Base-by-base conservation (phyloP, 768 basidiomycete genomes). In the Sarcomyxa edulis region DNA sequence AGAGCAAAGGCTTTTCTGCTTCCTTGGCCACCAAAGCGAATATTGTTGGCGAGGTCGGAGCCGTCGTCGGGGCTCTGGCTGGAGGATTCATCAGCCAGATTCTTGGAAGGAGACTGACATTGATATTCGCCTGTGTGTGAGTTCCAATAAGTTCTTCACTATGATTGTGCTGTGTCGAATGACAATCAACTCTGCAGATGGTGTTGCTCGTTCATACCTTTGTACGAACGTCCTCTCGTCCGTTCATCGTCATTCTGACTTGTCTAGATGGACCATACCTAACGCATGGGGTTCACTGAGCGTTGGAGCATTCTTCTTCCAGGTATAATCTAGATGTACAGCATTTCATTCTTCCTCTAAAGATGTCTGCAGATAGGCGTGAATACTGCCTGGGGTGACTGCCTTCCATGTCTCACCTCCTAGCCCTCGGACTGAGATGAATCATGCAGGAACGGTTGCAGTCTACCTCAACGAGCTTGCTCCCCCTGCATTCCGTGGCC, bases 401-500 rank as follows among this genome's bases (percentile, higher is more conserved):
- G 10, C 7, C n/a, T 11, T 11, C 25, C 20, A n/a, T n/a, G n/a
- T 20, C 7, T 19, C 14, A n/a, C 14, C 21, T 32, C 18, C 32
- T 11, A 6, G 21, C 16, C 7, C 1, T 7, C 10, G 12, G 11
- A 5, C 11, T 5, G 6, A 30, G n/a, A 5, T 25, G 14, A 15
- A 12, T 28, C 19, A 21, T 38, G 7, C 12, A 47, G 46, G 46
- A n/a, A 32, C 44, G 7, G 32, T 48, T 35, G 79, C 81, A 7
- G 72, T 82, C 43, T 75, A 74, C 52, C 68, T 84, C 27, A 64
- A 68, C 25, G 83, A 85, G 54, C 59, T 81, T 46, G 75, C 77
- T 0, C 82, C 82, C 2, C 74, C 78, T 19, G 79, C 78, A 0
- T 84, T 81, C 65, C 68, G 82, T 41, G 77, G 78, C 3, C 69